These are phyloP conservation scores for Populus hybrid DNA, from an alignment of 441 rosid species.

Conservation along the genomic window DNA sequence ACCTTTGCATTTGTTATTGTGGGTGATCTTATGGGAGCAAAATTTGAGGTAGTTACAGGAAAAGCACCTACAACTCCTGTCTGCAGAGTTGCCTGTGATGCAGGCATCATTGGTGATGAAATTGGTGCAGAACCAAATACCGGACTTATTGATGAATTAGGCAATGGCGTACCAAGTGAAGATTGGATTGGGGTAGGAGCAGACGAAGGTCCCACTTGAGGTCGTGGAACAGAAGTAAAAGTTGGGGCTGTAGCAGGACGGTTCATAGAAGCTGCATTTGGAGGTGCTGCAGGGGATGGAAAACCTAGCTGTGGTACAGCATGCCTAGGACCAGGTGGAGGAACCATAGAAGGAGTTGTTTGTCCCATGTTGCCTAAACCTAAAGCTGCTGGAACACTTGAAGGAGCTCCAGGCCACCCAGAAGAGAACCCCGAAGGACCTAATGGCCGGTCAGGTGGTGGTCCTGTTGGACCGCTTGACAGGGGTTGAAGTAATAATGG, in stretches of 20 bases:
- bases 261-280: slow-evolving; percentile 28
- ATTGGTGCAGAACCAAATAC: slow-evolving; percentile 19
- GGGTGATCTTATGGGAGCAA: slow-evolving; percentile 35
- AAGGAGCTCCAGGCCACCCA: slow-evolving; percentile 35
- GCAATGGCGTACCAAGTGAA: slow-evolving; percentile 18
- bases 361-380: slow-evolving; percentile 43
- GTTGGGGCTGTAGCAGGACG: slow-evolving; percentile 13
- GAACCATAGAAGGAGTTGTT: slow-evolving; percentile 27
- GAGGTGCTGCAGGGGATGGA: slow-evolving; percentile 26
- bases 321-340: slow-evolving; percentile 34
- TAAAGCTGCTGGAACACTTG: slow-evolving; percentile 19
- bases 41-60: slow-evolving; percentile 34
- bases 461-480: slow-evolving; percentile 30
- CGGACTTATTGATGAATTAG: slow-evolving; percentile 23
- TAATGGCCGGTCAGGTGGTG: slow-evolving; percentile 25
- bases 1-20: slow-evolving; percentile 27
- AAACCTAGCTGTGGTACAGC: slow-evolving; percentile 37
- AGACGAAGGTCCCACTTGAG: neutral
- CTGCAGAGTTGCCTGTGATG: neutral
- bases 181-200: slow-evolving; percentile 25
- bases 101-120: slow-evolving; percentile 16
- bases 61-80: slow-evolving; percentile 24
- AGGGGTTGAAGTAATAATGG: slow-evolving; percentile 38
- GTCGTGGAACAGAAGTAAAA: slow-evolving; percentile 3
- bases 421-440: slow-evolving; percentile 27